Conservation (phyloP, 2,329 filamentous ascomycete species). For the Stagonosporopsis vannaccii region DNA sequence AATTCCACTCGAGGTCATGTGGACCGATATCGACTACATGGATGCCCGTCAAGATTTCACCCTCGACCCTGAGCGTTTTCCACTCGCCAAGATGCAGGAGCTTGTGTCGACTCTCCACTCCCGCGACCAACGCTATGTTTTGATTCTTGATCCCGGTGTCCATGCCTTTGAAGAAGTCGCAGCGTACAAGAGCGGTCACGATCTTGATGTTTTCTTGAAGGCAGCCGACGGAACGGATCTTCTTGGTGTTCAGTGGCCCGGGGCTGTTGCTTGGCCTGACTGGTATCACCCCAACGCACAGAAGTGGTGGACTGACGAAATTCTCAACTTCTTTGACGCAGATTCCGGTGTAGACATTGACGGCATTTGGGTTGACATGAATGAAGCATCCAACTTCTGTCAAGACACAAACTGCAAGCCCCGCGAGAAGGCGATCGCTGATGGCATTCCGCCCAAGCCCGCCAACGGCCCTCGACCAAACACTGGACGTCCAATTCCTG, state of each 20-base stretch:
- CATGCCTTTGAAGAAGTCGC: constrained; percentile 60
- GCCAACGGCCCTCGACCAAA: constrained; percentile 60
- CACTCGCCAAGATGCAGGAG: constrained; percentile 67
- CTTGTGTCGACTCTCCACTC: constrained; percentile 71
- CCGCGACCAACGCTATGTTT: constrained; percentile 72
- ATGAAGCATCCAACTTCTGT: constrained; percentile 51
- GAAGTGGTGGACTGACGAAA: constrained; percentile 74
- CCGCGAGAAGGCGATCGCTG: constrained; percentile 45
- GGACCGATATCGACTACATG: constrained; percentile 80
- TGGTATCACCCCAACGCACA: constrained; percentile 74
- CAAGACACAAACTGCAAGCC: constrained; percentile 57
- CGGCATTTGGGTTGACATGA: constrained; percentile 67
- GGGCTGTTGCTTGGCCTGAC: constrained; percentile 75
- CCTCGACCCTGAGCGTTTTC: constrained; percentile 69
- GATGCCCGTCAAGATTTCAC: constrained; percentile 66
- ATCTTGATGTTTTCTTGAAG: constrained; percentile 63
- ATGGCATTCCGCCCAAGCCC: constrained; percentile 65
- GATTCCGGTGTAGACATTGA: constrained; percentile 76
- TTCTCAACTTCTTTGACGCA: constrained; percentile 68
- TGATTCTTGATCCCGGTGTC: constrained; percentile 76
- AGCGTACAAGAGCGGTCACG: constrained; percentile 68
- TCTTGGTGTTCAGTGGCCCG: constrained; percentile 78
- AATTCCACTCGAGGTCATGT: constrained; percentile 76
- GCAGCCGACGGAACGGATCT: constrained; percentile 62
- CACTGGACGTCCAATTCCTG: constrained; percentile 70